Evolutionary conservation across 257 asterid genomes (phyloP).

Genomic region (Gardenia jasminoides): DNA sequence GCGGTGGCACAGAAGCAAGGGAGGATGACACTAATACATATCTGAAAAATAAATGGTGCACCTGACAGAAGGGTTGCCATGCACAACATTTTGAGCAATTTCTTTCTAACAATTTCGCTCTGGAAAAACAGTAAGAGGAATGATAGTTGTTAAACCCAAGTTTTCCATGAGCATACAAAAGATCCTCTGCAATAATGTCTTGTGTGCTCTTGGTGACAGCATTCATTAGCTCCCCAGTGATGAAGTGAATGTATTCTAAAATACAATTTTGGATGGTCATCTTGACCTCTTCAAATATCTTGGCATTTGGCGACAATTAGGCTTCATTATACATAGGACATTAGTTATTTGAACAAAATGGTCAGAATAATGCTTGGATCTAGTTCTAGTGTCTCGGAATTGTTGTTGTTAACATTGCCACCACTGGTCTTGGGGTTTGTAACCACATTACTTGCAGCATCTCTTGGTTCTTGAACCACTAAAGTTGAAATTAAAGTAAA

Average conservation of each 20-base stretch:
- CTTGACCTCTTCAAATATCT: conserved; percentile 30
- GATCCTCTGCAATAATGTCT: conserved; percentile 35
- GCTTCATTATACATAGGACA: neutral
- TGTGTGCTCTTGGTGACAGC: conserved; percentile 27
- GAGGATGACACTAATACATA: neutral
- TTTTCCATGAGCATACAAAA: conserved; percentile 22
- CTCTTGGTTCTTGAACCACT: neutral
- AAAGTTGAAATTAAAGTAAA: neutral
- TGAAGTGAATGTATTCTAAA: conserved; percentile 29
- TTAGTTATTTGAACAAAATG: neutral
- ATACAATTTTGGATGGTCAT: conserved; percentile 32
- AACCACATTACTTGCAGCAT: neutral
- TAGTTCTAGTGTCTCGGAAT: neutral
- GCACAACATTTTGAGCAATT: neutral
- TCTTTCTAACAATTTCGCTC: conserved; percentile 19
- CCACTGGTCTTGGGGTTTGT: neutral
- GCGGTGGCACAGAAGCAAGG: neutral
- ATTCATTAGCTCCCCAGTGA: conserved; percentile 34
- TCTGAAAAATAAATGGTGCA: neutral
- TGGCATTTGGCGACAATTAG: conserved; percentile 10
- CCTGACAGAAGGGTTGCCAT: neutral
- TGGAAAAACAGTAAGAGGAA: conserved; percentile 19
- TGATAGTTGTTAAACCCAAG: conserved; percentile 32
- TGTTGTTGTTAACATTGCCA: neutral
- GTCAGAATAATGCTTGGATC: neutral